A percentile compares a stretch with the other conserved stretches of the same genome.
These are phyloP conservation scores for Phytophthora melonis DNA, from an alignment of 352 stramenopile species.

Conservation along the genomic window DNA sequence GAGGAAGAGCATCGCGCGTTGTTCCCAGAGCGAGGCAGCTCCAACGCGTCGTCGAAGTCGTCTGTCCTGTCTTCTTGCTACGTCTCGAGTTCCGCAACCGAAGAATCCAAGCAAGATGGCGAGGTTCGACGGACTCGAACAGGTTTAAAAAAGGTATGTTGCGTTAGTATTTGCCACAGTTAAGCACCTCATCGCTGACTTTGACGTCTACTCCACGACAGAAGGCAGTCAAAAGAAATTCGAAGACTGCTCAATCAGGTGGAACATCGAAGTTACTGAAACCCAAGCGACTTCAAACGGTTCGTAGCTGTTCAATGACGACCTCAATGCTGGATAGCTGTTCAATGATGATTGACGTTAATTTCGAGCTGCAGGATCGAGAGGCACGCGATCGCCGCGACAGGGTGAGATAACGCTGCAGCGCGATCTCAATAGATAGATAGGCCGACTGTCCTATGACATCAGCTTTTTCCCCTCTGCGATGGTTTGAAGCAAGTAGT, in stretches of 20 bases:
- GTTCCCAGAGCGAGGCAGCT: slow-evolving; percentile 25
- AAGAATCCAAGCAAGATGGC: slow-evolving; percentile 9
- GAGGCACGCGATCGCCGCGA: background rate
- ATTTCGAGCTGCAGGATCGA: background rate
- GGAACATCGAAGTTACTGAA: slow-evolving; percentile 16
- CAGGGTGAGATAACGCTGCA: background rate
- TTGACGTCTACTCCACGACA: background rate
- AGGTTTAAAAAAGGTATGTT: slow-evolving; percentile 26
- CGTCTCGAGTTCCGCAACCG: slow-evolving; percentile 14
- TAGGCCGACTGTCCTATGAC: background rate
- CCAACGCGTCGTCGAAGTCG: slow-evolving; percentile 20
- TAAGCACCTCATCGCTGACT: background rate
- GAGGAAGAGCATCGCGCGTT: slow-evolving; percentile 42
- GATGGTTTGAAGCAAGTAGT: slow-evolving; percentile 50
- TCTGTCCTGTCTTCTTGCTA: slow-evolving; percentile 21
- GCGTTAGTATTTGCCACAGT: background rate
- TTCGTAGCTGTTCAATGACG: background rate
- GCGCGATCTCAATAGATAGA: background rate
- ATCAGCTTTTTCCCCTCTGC: slow-evolving; percentile 37
- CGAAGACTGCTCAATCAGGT: slow-evolving; percentile 17
- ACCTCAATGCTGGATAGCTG: no score
- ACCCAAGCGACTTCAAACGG: slow-evolving; percentile 11
- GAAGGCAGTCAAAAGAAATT: slow-evolving; percentile 27
- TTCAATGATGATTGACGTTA: no score
- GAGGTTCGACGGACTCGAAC: slow-evolving; percentile 12